Evolutionary conservation across 2,329 filamentous ascomycete species (phyloP).

Genomic region (Penicillium sp.): DNA sequence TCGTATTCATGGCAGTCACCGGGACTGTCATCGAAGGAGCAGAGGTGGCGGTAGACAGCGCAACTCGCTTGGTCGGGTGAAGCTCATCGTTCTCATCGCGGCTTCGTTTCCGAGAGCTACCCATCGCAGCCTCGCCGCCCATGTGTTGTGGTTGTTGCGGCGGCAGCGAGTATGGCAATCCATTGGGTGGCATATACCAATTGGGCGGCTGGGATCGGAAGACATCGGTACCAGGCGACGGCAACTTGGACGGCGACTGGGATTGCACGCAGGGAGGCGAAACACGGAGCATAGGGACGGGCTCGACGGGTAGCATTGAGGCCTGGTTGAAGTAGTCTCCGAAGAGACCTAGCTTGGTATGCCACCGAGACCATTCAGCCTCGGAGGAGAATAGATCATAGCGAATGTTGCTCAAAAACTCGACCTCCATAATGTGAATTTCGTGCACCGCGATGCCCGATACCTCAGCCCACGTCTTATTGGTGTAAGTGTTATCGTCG

Average conservation of each 20-base stretch:
- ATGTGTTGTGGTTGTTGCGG: slow-evolving; percentile 26
- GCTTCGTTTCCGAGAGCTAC: slow-evolving; percentile 56
- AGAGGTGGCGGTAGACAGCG: slow-evolving; percentile 24
- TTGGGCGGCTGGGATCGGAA: slow-evolving; percentile 26
- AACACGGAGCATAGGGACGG: slow-evolving; percentile 29
- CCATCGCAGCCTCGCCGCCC: slow-evolving; percentile 17
- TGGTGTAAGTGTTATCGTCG: slow-evolving; percentile 98
- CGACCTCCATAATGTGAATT: slow-evolving; percentile 99
- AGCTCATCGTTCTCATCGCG: slow-evolving; percentile 55
- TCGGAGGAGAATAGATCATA: slow-evolving; percentile 88
- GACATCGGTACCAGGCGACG: slow-evolving; percentile 39
- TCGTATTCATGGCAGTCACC: slow-evolving; percentile 21
- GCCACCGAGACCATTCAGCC: slow-evolving; percentile 83
- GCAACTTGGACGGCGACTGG: slow-evolving; percentile 36
- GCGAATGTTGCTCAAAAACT: slow-evolving; percentile 97
- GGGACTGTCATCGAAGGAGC: slow-evolving; percentile 28
- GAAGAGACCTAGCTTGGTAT: slow-evolving; percentile 77
- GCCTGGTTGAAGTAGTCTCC: slow-evolving; percentile 77
- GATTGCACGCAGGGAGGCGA: slow-evolving; percentile 36
- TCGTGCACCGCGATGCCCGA: slow-evolving; percentile 90
- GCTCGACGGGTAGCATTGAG: slow-evolving; percentile 47
- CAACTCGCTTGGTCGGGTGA: slow-evolving; percentile 55
- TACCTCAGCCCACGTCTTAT: slow-evolving; percentile 99
- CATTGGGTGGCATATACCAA: slow-evolving; percentile 30
- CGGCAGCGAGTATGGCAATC: slow-evolving; percentile 23